phyloP scores from a whole-genome alignment of 352 stramenopile genomes.

The Globisporangium recalcitrans region DNA sequence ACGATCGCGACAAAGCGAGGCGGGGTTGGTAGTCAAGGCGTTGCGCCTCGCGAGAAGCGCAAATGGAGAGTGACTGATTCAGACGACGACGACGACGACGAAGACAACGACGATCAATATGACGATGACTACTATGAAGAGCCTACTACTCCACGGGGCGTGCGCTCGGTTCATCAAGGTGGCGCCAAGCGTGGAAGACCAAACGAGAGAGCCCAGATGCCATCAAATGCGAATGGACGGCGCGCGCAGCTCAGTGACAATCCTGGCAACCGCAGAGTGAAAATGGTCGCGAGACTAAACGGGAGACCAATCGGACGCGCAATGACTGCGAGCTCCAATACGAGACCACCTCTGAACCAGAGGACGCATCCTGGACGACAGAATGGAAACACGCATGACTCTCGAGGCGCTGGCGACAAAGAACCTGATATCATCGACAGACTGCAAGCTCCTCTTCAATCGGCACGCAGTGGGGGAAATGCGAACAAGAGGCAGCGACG shows the following conservation, averaged over 20 bases:
- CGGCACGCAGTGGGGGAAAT: background rate
- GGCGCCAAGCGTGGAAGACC: background rate
- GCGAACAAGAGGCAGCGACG: conserved; percentile 13
- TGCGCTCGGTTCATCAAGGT: background rate
- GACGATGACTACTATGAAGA: too few species aligned
- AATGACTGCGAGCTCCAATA: background rate
- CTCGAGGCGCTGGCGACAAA: background rate
- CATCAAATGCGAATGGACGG: background rate
- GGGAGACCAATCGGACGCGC: background rate
- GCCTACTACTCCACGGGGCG: background rate
- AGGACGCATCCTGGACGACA: background rate
- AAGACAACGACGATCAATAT: too few species aligned
- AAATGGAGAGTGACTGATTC: conserved; percentile 35
- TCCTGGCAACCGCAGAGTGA: background rate
- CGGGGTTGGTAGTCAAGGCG: background rate
- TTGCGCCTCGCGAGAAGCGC: conserved; percentile 15
- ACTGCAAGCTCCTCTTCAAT: conserved; percentile 13
- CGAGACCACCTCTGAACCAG: background rate
- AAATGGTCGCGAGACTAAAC: background rate
- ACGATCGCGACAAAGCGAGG: conserved; percentile 38
- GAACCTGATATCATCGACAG: conserved; percentile 9
- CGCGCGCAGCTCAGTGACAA: background rate
- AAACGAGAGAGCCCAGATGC: background rate
- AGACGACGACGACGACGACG: conserved; percentile 17
- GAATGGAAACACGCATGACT: background rate